Conservation (phyloP, 495 filamentous ascomycete species). For the Tuber umbilicatum region DNA sequence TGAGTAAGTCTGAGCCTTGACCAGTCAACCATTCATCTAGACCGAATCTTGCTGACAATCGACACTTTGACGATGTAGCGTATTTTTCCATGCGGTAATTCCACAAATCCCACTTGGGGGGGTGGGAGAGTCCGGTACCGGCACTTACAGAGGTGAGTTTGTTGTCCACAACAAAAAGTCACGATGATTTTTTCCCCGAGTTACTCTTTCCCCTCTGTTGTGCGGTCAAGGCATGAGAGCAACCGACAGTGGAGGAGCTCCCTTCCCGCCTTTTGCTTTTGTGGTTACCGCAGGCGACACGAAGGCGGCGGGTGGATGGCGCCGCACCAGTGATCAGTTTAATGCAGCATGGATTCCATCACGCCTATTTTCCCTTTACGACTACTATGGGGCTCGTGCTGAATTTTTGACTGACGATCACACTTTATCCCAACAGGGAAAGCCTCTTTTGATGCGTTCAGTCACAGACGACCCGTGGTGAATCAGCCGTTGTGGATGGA, state of each 20-base stretch:
- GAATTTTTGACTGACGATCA: not conserved
- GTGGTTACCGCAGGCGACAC: constrained; percentile 16
- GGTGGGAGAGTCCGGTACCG: constrained; percentile 76
- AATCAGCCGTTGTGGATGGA: constrained; percentile 35
- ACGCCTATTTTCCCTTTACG: not conserved
- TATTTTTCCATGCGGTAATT: constrained; percentile 69
- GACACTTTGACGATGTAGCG: constrained; percentile 28
- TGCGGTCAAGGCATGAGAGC: not conserved
- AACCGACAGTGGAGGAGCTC: constrained; percentile 12
- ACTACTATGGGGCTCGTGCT: not conserved
- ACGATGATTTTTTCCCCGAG: constrained; percentile 24
- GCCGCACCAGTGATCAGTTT: not conserved
- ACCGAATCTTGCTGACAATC: constrained; percentile 8
- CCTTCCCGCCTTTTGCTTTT: constrained; percentile 24
- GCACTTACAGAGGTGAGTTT: constrained; percentile 67
- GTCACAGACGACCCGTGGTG: constrained; percentile 32
- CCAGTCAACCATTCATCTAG: constrained; percentile 13
- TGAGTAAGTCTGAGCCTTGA: constrained; percentile 46
- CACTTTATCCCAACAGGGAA: constrained; percentile 28
- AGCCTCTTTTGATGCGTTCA: constrained; percentile 75
- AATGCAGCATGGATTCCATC: not conserved
- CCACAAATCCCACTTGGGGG: constrained; percentile 80
- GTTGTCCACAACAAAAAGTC: constrained; percentile 18
- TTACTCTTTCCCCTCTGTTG: constrained; percentile 7
- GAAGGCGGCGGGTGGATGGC: constrained; percentile 20